A percentile compares a stretch with the other conserved stretches of the same genome.
Evolutionary conservation across 371 early-diverging fungal genomes (phyloP).

Genomic region (Actinomortierella ambigua): DNA sequence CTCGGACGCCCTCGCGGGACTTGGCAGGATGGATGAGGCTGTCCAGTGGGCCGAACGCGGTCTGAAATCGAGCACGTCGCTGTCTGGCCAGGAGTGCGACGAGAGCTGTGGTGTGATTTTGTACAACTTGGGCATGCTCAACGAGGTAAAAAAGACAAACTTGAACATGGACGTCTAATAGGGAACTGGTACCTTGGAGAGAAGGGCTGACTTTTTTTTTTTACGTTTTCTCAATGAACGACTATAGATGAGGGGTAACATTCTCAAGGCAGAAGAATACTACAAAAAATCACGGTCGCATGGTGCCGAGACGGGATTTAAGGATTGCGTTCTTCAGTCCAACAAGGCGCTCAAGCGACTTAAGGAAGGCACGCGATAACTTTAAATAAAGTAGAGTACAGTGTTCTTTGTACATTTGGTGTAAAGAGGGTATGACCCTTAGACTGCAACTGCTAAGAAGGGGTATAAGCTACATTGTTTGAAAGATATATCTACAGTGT

Average conservation of each 20-base stretch:
- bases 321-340: slow-evolving; percentile 43
- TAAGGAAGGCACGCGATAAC: slow-evolving; percentile 4
- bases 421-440: too few species aligned
- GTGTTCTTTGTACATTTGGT: too few species aligned
- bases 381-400: too few species aligned
- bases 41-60: slow-evolving; percentile 65
- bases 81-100: slow-evolving; percentile 58
- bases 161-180: too few species aligned
- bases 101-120: slow-evolving; percentile 63
- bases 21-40: slow-evolving; percentile 60
- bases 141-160: slow-evolving; percentile 65
- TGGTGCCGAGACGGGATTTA: slow-evolving; percentile 42
- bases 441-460: too few species aligned
- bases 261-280: slow-evolving; percentile 37
- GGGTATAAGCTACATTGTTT: too few species aligned
- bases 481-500: slow-evolving; percentile 10
- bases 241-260: slow-evolving; percentile 39
- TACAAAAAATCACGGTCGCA: slow-evolving; percentile 42
- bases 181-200: background rate
- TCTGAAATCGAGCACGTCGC: slow-evolving; percentile 50
- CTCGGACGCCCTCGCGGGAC: slow-evolving; percentile 59
- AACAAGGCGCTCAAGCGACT: slow-evolving; percentile 47
- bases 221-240: background rate
- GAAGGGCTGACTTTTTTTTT: background rate
- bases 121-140: slow-evolving; percentile 66